phyloP scores from a whole-genome alignment of 306 rosid species.

The Ziziphus jujuba region DNA sequence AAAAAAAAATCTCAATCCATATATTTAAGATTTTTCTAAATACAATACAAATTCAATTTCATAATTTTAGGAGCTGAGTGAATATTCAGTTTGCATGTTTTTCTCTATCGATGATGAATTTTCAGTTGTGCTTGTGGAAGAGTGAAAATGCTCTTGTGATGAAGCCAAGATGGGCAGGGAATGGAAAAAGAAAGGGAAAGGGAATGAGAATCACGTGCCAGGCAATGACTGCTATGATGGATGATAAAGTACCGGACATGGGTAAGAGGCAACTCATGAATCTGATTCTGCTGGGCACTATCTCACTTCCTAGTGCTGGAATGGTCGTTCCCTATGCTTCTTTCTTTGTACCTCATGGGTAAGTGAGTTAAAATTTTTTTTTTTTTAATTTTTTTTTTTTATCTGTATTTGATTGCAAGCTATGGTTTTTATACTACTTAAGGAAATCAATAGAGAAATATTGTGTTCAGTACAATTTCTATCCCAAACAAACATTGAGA shows the following conservation, averaged over 20 bases:
- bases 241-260: slow-evolving; percentile 89
- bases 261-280: slow-evolving; percentile 76
- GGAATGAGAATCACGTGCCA: slow-evolving; percentile 59
- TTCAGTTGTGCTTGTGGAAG: slow-evolving; percentile 71
- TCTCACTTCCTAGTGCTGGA: slow-evolving; percentile 68
- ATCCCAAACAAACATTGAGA: no score
- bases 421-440: no score
- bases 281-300: slow-evolving; percentile 76
- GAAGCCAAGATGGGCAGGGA: slow-evolving; percentile 49
- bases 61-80: neutral
- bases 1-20: no score
- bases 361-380: slow-evolving; percentile 12
- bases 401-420: no score
- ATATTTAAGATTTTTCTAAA: neutral
- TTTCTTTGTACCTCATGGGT: slow-evolving; percentile 97
- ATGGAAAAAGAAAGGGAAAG: slow-evolving; percentile 55
- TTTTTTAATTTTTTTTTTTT: neutral
- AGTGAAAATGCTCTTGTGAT: slow-evolving; percentile 47
- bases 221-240: slow-evolving; percentile 71
- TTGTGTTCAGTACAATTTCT: no score
- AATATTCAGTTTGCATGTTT: neutral
- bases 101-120: neutral
- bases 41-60: no score
- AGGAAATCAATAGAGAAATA: no score
- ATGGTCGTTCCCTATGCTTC: slow-evolving; percentile 71